A percentile compares a stretch with the other conserved stretches of the same genome.
Conservation (phyloP, 2,329 filamentous ascomycete genomes). For the Keithomyces neogunnii region DNA sequence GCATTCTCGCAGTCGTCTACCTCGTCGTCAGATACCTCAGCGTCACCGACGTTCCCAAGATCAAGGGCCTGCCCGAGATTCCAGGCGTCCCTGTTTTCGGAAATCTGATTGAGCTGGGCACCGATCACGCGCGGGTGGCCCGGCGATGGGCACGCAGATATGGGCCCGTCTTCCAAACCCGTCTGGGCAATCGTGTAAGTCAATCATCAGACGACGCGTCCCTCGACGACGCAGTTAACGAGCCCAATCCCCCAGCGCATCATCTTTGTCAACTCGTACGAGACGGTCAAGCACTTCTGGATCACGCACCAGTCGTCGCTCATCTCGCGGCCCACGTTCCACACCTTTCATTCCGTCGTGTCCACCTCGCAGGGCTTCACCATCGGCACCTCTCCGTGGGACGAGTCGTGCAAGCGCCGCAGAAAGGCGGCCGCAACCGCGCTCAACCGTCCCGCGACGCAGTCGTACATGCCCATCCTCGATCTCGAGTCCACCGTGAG, state of each 20-base stretch:
- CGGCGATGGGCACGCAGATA: constrained; percentile 51
- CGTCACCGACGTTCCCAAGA: constrained; percentile 47
- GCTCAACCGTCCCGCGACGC: constrained; percentile 65
- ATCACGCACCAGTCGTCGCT: constrained; percentile 70
- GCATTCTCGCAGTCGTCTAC: constrained; percentile 11
- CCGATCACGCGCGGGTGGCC: constrained; percentile 45
- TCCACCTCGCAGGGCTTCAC: constrained; percentile 72
- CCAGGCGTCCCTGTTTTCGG: constrained; percentile 56
- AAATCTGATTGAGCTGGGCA: constrained; percentile 52
- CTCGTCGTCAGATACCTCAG: constrained; percentile 25
- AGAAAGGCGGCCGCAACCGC: constrained; percentile 74
- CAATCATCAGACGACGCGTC: background rate
- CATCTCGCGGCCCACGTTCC: constrained; percentile 68
- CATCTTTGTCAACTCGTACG: constrained; percentile 71
- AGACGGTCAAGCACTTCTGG: constrained; percentile 66
- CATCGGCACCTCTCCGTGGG: constrained; percentile 77
- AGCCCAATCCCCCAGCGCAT: constrained; percentile 40
- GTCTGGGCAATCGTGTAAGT: constrained; percentile 57
- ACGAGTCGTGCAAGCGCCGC: constrained; percentile 68
- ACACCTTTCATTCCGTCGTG: constrained; percentile 75
- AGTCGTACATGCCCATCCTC: constrained; percentile 75
- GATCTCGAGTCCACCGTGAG: constrained; percentile 66
- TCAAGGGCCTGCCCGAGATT: constrained; percentile 53
- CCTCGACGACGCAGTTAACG: too few species aligned
- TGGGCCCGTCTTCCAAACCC: constrained; percentile 57